Base-by-base conservation (phyloP, 805 yeast species). In the Yarrowia hollandica region DNA sequence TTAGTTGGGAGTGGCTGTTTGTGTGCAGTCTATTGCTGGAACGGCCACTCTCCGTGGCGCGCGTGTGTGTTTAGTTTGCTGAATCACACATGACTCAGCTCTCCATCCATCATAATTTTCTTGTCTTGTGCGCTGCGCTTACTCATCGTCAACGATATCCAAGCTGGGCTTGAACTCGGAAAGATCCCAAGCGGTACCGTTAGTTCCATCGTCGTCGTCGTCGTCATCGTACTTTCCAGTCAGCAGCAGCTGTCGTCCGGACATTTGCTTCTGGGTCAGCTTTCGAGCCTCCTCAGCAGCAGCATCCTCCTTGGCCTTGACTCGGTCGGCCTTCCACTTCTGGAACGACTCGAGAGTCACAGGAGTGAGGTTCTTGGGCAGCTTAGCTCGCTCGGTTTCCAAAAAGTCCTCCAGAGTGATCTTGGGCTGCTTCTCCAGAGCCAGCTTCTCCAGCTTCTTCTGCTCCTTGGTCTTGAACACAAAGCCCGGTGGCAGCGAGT, bases 381-480 rank as follows among this genome's bases (percentile, higher is more conserved):
- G 77, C 71, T 83, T 84, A 63, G 82, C 86, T 75, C 97, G 85
- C 74, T 91, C 99, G 60, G 92, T 83, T 71, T 95, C 99, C 64
- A 94, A 81, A 71, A 94, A 94, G 63, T 95, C 99, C 74, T 94
- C 99, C 68, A 94, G 78, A 0, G 98, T 89, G 68, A 95, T 88
- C 77, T 86, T 86, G 59, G 96, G 96, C 68, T 88, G 89, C 59
- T 81, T 77, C 58, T 89, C 96, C 21, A 83, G 79, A 6, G 96
- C 96, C 71, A 86, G 78, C 68, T 84, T 86, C 73, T 94, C 99
- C 68, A 89, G 75, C 69, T 90, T 81, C 79, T 88, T 86, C 72
- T 94, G 97, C 71, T 94, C 99, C 74, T 91, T 92, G 33, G 99
- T 95, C 79, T 94, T 94, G 75, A 94, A 81, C 61, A 89, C 95